These are phyloP conservation scores for Trypethelium eluteriae DNA, from an alignment of 495 filamentous ascomycete genomes.

Conservation along the genomic window DNA sequence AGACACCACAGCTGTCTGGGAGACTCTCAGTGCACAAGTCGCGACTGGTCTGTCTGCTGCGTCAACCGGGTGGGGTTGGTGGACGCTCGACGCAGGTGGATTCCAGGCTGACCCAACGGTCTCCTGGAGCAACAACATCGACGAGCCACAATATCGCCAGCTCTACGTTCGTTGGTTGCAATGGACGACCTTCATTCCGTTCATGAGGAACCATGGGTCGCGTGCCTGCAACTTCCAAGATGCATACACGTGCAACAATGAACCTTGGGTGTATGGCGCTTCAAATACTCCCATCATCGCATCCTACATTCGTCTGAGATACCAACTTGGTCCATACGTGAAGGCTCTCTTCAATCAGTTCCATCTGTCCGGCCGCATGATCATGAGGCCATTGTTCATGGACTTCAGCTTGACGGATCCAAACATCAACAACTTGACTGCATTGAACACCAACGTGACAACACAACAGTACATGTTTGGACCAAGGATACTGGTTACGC, in stretches of 20 bases:
- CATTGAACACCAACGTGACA: slow-evolving; percentile 15
- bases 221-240: slow-evolving; percentile 17
- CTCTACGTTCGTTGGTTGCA: slow-evolving; percentile 20
- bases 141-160: slow-evolving; percentile 15
- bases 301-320: slow-evolving; percentile 16
- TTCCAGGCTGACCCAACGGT: slow-evolving; percentile 17
- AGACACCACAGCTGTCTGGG: slow-evolving; percentile 19
- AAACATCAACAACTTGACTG: slow-evolving; percentile 7
- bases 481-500: slow-evolving; percentile 15
- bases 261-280: slow-evolving; percentile 17
- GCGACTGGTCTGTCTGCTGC: slow-evolving; percentile 15
- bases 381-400: slow-evolving; percentile 19
- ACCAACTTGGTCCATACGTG: slow-evolving; percentile 14
- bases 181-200: slow-evolving; percentile 18
- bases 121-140: slow-evolving; percentile 17
- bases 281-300: slow-evolving; percentile 18
- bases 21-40: slow-evolving; percentile 16
- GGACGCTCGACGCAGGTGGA: slow-evolving; percentile 17
- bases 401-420: slow-evolving; percentile 18
- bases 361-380: slow-evolving; percentile 17
- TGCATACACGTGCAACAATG: slow-evolving; percentile 18
- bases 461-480: slow-evolving; percentile 22
- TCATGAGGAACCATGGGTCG: slow-evolving; percentile 19
- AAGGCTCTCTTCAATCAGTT: slow-evolving; percentile 17
- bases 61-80: slow-evolving; percentile 17